Base-by-base conservation (phyloP, 2,329 filamentous ascomycete species). In the Alternaria sp. region DNA sequence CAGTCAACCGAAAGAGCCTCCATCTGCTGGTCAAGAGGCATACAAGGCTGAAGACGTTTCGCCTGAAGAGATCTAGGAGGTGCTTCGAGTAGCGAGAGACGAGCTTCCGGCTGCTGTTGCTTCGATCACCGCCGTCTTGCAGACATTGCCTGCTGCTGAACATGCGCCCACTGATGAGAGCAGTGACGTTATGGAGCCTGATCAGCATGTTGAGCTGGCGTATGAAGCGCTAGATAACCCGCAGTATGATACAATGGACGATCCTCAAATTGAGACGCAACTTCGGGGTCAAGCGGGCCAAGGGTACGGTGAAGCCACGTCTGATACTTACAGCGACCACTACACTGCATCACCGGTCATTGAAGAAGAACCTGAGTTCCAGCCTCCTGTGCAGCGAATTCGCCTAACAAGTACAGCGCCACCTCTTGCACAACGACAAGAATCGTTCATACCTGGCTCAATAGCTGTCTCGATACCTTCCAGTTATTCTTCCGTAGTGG, bases 31-130 rank as follows among this genome's bases (percentile, higher is more conserved):
- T 21, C 28, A 26, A 51, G 25, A 15, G 23, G 18, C 26, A 12
- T 21, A 33, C 1, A 11, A 12, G 8, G 26, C 23, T 5, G 25
- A 55, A 20, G 45, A 50, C 10, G 21, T 33, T 15, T 28, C 46
- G 43, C 45, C 59, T 37, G 46, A 30, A 15, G 53, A 51, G 46
- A 56, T 50, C 49, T 45, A 46, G 59, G 59, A 51, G 28, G 30
- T 26, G 59, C 46, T 61, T 41, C 45, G 44, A 45, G 37, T 37
- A 21, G 54, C 46, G 46, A 41, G 25, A 51, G 18, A 41, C 46
- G 53, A 51, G 45, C 59, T 61, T 58, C 37, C 53, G 3, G 23
- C n/a, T 25, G 37, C 14, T 37, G 23, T 61, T 55, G 46, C 15
- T 14, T 53, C 53, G 11, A 21, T 15, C 26, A 51, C 25, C 6